Conservation (phyloP, 176 grass and related monocot species). For the Lolium perenne region DNA sequence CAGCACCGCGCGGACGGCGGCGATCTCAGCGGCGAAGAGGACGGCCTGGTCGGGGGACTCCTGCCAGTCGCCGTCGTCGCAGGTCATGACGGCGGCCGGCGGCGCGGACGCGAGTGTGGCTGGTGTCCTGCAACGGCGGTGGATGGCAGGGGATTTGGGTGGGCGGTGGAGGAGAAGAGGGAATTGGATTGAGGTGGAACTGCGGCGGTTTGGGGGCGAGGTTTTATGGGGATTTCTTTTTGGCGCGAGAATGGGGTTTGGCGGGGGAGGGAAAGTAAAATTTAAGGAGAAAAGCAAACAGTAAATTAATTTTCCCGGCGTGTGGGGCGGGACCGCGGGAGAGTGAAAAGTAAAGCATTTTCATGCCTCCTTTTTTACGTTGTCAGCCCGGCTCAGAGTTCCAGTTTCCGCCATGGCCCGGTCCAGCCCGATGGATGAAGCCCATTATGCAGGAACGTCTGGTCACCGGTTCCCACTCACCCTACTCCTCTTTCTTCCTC, state of each 20-base stretch:
- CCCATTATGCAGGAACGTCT: too few species aligned
- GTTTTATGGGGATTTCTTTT: slow-evolving; percentile 13
- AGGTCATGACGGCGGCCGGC: slow-evolving; percentile 30
- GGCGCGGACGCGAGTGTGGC: not conserved
- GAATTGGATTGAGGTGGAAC: not conserved
- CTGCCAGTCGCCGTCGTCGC: not conserved
- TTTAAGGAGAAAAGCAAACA: not conserved
- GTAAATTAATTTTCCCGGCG: not conserved
- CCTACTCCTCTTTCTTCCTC: too few species aligned
- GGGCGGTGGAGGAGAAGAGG: not conserved
- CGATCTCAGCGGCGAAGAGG: slow-evolving; percentile 68
- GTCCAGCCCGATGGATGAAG: too few species aligned
- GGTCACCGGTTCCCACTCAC: too few species aligned
- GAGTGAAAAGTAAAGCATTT: not conserved
- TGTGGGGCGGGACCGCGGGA: not conserved
- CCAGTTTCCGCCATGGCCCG: too few species aligned
- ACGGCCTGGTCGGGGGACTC: slow-evolving; percentile 42
- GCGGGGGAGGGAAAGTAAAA: slow-evolving; percentile 15
- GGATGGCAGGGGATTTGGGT: not conserved
- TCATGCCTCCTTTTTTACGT: not conserved
- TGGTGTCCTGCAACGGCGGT: not conserved
- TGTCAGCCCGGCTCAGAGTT: too few species aligned
- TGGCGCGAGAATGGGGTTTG: slow-evolving; percentile 14
- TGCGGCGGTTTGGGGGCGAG: not conserved
- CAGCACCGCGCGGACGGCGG: slow-evolving; percentile 60